Percentiles rank a stretch among this genome's conserved stretches.
Evolutionary conservation across 2,329 filamentous ascomycete species (phyloP).

Genomic region (Curvularia eragrostidis): DNA sequence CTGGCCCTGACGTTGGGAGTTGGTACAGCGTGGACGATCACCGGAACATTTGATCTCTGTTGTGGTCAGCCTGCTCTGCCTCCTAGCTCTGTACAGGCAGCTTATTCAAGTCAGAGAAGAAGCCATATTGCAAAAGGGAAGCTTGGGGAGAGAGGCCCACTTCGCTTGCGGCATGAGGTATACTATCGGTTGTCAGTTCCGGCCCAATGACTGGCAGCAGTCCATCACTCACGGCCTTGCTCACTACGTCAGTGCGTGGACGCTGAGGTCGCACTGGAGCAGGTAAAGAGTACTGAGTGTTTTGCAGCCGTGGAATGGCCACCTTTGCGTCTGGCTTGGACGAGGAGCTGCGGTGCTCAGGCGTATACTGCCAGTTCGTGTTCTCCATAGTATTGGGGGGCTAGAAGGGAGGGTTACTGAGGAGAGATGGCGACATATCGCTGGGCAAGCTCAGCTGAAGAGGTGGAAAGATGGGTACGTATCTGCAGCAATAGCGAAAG

Average conservation of each 20-base stretch:
- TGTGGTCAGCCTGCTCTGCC: constrained; percentile 9
- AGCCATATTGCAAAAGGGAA: background rate
- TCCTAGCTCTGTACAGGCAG: background rate
- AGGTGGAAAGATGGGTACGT: background rate
- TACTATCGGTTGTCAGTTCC: constrained; percentile 17
- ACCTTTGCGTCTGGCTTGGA: constrained; percentile 9
- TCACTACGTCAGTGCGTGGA: constrained; percentile 16
- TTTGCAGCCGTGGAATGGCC: constrained; percentile 13
- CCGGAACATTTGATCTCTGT: constrained; percentile 47
- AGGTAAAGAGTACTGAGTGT: constrained; percentile 5
- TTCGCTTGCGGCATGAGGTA: constrained; percentile 28
- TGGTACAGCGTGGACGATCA: constrained; percentile 37
- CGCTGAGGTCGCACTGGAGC: constrained; percentile 5
- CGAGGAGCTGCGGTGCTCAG: constrained; percentile 3
- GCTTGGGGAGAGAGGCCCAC: constrained; percentile 15
- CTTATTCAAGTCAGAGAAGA: background rate
- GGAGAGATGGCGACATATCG: background rate
- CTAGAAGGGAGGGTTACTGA: background rate
- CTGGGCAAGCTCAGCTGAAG: background rate
- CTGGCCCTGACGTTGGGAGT: constrained; percentile 36
- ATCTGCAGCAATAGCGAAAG: background rate
- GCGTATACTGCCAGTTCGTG: background rate
- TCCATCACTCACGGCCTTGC: constrained; percentile 21
- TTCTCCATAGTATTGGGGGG: constrained; percentile 2
- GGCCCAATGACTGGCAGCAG: background rate